Evolutionary conservation across 805 yeast genomes (phyloP), one percentile per base, ranked within the genome.

Genomic region (Hemisphaericaspora nanyangensis): DNA sequence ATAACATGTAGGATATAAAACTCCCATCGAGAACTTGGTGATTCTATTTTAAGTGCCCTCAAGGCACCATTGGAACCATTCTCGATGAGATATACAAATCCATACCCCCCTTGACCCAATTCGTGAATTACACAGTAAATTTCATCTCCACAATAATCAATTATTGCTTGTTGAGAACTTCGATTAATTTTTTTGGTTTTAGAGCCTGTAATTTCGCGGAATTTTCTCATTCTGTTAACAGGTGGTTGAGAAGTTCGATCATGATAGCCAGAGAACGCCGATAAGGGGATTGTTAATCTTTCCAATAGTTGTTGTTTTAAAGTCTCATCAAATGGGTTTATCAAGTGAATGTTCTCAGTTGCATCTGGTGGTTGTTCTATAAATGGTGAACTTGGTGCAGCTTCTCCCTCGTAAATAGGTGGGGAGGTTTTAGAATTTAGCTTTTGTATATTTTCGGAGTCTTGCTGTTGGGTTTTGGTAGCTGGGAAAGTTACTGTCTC

Each of bases 101-200:
- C 95, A 61, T 69, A 82, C 0, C 90, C 93, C n/a, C 95, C 95
- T 50, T 74, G 75, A 0, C 96, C 96, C 10, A 89, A 60, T 50
- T 78, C 76, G 34, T 66, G 63, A 19, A 72, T 67, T 39, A 82
- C 56, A 42, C 77, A 75, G 46, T 58, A 74, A 4, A 72, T 60
- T 29, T 68, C 72, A 19, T 63, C 67, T 6, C 68, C 72, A 28
- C 66, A 63, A 22, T 56, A 66, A 39, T 74, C 73, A 11, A 77
- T 46, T 44, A 77, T 65, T 0, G 79, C 63, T 26, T 61, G 47
- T 42, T 49, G 64, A 19, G 53, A 61, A 40, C 61, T 72, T 50
- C 53, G 55, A 46, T 50, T 52, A 48, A 50, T 64, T 43, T 65
- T 65, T 31, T 65, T 69, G 19, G 59, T 54, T 7, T 53, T 45